Conservation (phyloP, 192 early-diverging fungal species). For the Backusella psychrophila region DNA sequence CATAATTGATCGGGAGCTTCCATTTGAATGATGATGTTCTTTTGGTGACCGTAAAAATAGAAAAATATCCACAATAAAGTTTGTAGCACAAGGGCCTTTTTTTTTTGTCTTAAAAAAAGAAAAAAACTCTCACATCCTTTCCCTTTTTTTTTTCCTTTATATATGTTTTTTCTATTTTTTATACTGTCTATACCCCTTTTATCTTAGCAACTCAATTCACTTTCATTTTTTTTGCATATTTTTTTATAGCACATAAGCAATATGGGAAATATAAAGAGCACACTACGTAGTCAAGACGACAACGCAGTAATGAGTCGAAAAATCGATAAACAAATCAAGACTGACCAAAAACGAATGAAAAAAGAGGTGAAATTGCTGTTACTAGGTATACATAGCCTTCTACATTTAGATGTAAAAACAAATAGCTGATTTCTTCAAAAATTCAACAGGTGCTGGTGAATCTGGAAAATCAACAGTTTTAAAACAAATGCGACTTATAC, state of each 20-base stretch:
- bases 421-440: background rate
- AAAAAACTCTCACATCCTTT: background rate
- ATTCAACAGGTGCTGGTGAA: slow-evolving; percentile 53
- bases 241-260: background rate
- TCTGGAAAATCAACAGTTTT: slow-evolving; percentile 64
- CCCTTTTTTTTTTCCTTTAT: background rate
- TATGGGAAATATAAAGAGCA: slow-evolving; percentile 20
- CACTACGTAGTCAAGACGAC: background rate
- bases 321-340: slow-evolving; percentile 35
- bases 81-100: background rate
- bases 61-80: background rate
- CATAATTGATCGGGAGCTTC: background rate
- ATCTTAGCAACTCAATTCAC: background rate
- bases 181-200: background rate
- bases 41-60: background rate
- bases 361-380: slow-evolving; percentile 38
- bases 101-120: background rate
- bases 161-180: slow-evolving; percentile 4
- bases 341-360: slow-evolving; percentile 32
- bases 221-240: background rate
- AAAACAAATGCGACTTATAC: slow-evolving; percentile 59
- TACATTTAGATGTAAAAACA: background rate
- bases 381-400: slow-evolving; percentile 18
- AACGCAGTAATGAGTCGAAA: background rate
- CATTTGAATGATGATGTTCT: background rate